These are phyloP conservation scores for Rhodotorula sp. DNA, from an alignment of 1,284 basidiomycete species.

Conservation along the genomic window DNA sequence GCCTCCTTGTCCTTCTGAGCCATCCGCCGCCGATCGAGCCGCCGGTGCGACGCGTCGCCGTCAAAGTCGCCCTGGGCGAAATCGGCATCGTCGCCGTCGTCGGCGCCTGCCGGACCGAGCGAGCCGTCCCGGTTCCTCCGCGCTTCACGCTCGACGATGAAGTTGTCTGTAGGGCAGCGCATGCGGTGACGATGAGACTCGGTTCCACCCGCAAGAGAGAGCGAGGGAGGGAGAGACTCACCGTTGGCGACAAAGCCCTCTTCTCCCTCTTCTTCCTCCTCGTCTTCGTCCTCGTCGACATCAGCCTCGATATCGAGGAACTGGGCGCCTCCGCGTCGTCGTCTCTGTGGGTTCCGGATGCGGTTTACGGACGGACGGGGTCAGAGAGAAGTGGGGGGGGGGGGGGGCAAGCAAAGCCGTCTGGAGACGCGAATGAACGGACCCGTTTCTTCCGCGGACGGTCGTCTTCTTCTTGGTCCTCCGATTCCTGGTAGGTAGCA, in stretches of 20 bases:
- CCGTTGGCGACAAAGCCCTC: conserved; percentile 48
- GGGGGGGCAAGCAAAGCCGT: not conserved
- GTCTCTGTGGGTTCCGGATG: conserved; percentile 8
- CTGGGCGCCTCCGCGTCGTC: conserved; percentile 57
- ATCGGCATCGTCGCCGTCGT: conserved; percentile 60
- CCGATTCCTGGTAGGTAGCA: conserved; percentile 6
- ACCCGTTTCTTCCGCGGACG: conserved; percentile 41
- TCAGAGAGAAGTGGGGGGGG: not conserved
- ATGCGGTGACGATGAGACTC: not conserved
- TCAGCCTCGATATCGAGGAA: conserved; percentile 96
- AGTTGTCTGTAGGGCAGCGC: conserved; percentile 55
- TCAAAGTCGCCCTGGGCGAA: conserved; percentile 58
- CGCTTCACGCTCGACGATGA: conserved; percentile 59
- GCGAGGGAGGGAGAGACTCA: not conserved
- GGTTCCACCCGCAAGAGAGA: not conserved
- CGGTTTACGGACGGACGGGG: not conserved
- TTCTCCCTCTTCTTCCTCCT: conserved; percentile 59
- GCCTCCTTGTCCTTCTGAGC: conserved; percentile 79
- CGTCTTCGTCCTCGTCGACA: conserved; percentile 78
- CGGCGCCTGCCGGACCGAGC: conserved; percentile 54
- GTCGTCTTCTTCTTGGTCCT: conserved; percentile 27
- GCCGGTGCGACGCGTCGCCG: conserved; percentile 65
- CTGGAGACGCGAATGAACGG: not conserved
- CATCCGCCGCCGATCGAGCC: conserved; percentile 70
- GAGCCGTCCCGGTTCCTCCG: conserved; percentile 26